phyloP scores from a whole-genome alignment of 2,329 filamentous ascomycete species.

The Dactylellina leptospora region DNA sequence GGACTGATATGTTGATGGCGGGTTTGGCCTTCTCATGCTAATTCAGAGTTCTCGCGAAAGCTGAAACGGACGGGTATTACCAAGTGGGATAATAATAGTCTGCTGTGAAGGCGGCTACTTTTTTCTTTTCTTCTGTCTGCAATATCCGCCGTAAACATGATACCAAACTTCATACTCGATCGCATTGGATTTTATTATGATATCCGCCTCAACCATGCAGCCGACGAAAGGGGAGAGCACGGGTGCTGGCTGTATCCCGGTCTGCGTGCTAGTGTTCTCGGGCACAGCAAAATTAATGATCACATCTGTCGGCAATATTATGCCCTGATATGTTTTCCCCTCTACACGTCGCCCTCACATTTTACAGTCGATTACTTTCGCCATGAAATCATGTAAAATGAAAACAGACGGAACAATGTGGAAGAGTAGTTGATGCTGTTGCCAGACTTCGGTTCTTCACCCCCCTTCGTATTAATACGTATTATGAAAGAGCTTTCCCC shows the following conservation, averaged over 20 bases:
- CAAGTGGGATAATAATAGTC: neutral
- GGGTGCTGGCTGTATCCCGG: too few species aligned
- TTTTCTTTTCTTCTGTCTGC: too few species aligned
- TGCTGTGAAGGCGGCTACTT: neutral
- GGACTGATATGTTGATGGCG: too few species aligned
- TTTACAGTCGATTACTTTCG: too few species aligned
- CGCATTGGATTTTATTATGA: neutral
- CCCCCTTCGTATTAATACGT: neutral
- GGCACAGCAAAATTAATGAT: slow-evolving; percentile 3
- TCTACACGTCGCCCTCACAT: too few species aligned
- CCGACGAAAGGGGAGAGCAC: neutral
- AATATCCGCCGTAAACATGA: neutral
- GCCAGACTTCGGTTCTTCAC: too few species aligned
- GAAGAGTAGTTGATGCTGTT: too few species aligned
- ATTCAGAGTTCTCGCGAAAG: neutral
- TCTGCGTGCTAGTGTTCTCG: neutral
- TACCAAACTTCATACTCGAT: neutral
- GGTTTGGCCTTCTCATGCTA: too few species aligned
- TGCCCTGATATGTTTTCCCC: too few species aligned
- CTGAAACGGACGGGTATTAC: neutral
- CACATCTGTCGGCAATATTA: neutral
- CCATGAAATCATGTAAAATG: too few species aligned
- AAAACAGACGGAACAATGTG: too few species aligned
- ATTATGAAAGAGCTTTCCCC: neutral
- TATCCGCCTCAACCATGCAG: neutral